Evolutionary conservation across 2,329 filamentous ascomycete species (phyloP).

Genomic region (Fusarium dimerum): DNA sequence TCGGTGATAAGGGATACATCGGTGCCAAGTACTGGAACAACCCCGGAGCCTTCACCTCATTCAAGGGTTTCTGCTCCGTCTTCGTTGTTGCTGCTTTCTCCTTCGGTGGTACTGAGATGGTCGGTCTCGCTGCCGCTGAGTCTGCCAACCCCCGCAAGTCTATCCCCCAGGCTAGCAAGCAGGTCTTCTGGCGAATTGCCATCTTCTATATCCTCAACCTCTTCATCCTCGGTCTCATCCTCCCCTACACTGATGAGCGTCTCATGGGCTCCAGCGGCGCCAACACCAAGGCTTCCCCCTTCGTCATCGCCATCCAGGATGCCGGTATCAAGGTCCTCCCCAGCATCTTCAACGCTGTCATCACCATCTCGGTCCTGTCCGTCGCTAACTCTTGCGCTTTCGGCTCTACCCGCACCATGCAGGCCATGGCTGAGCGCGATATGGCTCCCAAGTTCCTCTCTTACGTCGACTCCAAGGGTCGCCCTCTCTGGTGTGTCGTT

Average conservation of each 20-base stretch:
- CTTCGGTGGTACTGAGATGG: constrained; percentile 75
- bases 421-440: constrained; percentile 83
- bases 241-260: constrained; percentile 67
- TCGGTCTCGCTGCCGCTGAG: constrained; percentile 76
- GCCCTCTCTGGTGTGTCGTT: constrained; percentile 72
- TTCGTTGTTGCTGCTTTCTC: constrained; percentile 75
- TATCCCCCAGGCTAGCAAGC: constrained; percentile 83
- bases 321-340: constrained; percentile 80
- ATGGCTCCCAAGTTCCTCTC: constrained; percentile 77
- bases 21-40: constrained; percentile 74
- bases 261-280: constrained; percentile 60
- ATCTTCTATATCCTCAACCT: constrained; percentile 89
- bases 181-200: constrained; percentile 92
- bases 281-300: constrained; percentile 79
- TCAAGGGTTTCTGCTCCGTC: constrained; percentile 76
- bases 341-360: constrained; percentile 90
- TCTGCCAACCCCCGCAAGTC: constrained; percentile 76
- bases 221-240: constrained; percentile 77
- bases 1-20: constrained; percentile 72
- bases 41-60: constrained; percentile 81
- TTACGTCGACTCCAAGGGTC: constrained; percentile 81
- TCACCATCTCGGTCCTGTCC: constrained; percentile 85
- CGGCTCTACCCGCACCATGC: constrained; percentile 85
- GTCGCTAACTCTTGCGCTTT: constrained; percentile 93
- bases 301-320: constrained; percentile 88